phyloP scores from a whole-genome alignment of 108 stramenopile species.

The Cyclotella sp. region DNA sequence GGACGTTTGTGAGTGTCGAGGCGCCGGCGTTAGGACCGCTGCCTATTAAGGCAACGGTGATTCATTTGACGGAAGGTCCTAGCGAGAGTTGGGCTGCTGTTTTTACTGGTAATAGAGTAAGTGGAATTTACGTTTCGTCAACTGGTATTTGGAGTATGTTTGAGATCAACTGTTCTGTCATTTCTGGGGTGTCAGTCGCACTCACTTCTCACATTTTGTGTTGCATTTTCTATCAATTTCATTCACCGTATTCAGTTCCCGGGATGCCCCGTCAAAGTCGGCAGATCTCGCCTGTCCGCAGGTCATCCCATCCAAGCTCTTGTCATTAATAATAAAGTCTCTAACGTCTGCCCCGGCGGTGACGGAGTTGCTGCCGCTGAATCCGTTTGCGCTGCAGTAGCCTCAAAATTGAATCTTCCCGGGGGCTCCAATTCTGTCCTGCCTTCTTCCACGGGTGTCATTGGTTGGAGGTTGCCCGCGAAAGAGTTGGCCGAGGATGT shows the following conservation, averaged over 20 bases:
- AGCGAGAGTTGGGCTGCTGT: constrained; percentile 90
- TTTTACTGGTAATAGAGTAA: constrained; percentile 84
- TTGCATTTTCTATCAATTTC: neutral
- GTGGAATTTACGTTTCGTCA: constrained; percentile 13
- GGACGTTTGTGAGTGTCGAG: constrained; percentile 80
- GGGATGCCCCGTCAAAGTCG: constrained; percentile 93
- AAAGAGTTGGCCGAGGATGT: constrained; percentile 83
- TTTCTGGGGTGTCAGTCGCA: too few species aligned
- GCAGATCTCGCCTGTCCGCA: constrained; percentile 73
- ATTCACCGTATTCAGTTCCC: constrained; percentile 71
- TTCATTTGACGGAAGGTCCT: constrained; percentile 84
- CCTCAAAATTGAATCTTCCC: constrained; percentile 72
- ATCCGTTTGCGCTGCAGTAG: constrained; percentile 86
- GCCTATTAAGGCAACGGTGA: constrained; percentile 82
- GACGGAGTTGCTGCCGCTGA: constrained; percentile 90
- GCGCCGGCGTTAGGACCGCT: constrained; percentile 81
- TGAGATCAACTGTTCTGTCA: too few species aligned
- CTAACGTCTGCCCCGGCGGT: constrained; percentile 94
- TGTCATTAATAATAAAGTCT: constrained; percentile 97
- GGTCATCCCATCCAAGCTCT: constrained; percentile 89
- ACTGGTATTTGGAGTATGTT: too few species aligned
- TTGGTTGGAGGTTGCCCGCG: constrained; percentile 97
- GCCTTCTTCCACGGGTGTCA: constrained; percentile 95
- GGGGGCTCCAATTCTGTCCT: constrained; percentile 79
- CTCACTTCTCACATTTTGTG: neutral